Evolutionary conservation across 306 rosid genomes (phyloP).

Genomic region (Pterocarpus santalinus): DNA sequence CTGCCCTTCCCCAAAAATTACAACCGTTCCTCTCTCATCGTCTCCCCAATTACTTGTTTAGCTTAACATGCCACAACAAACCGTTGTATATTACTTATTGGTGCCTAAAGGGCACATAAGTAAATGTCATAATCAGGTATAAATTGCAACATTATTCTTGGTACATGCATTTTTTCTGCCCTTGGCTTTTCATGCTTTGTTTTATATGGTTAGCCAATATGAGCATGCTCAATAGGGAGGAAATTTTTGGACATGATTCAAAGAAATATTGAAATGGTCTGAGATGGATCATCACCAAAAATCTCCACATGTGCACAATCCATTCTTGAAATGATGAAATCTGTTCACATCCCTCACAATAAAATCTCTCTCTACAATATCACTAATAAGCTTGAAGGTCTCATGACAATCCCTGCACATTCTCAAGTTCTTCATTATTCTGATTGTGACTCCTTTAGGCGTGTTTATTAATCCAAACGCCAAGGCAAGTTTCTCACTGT

Average conservation of each 20-base stretch:
- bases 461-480: slow-evolving; percentile 77
- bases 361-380: slow-evolving; percentile 74
- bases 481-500: slow-evolving; percentile 87
- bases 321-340: slow-evolving; percentile 84
- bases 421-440: slow-evolving; percentile 90
- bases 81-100: not conserved
- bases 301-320: slow-evolving; percentile 68
- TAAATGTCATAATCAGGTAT: not conserved
- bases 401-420: slow-evolving; percentile 84
- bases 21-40: too few relatives aligned
- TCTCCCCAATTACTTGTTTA: not conserved
- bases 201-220: too few relatives aligned
- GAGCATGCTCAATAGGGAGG: too few relatives aligned
- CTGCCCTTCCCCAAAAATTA: too few relatives aligned
- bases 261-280: slow-evolving; percentile 24
- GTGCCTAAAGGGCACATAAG: not conserved
- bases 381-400: slow-evolving; percentile 81
- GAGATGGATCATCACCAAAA: slow-evolving; percentile 65
- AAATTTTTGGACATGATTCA: not conserved
- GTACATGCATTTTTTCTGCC: not conserved
- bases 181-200: not conserved
- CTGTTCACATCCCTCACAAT: slow-evolving; percentile 84
- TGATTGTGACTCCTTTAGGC: slow-evolving; percentile 69
- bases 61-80: not conserved
- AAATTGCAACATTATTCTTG: not conserved